Percentiles rank a stretch among this genome's conserved stretches.
These are phyloP conservation scores for Macroventuria anomochaeta DNA, from an alignment of 2,329 filamentous ascomycete genomes.

Conservation along the genomic window DNA sequence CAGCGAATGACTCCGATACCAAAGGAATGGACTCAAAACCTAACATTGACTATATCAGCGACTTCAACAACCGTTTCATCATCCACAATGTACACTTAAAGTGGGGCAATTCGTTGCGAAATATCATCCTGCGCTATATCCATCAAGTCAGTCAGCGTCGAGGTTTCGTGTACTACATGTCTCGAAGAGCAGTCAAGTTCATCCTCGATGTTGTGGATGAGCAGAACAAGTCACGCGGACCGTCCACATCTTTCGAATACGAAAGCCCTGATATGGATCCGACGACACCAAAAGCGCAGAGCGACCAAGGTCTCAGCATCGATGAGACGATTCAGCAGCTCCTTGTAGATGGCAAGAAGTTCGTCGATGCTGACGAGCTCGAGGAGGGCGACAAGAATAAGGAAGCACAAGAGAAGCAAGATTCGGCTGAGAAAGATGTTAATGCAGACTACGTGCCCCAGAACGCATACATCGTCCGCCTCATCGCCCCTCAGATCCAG, in stretches of 20 bases:
- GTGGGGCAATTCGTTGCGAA: slow-evolving; percentile 95
- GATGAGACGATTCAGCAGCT: slow-evolving; percentile 87
- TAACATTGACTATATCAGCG: slow-evolving; percentile 82
- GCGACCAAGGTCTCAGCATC: slow-evolving; percentile 69
- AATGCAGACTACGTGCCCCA: slow-evolving; percentile 87
- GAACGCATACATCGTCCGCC: slow-evolving; percentile 90
- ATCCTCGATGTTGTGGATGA: slow-evolving; percentile 98
- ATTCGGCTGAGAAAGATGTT: slow-evolving; percentile 63
- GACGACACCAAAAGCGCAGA: slow-evolving; percentile 46
- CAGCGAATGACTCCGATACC: slow-evolving; percentile 53
- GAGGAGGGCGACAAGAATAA: slow-evolving; percentile 29
- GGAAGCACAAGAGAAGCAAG: slow-evolving; percentile 23
- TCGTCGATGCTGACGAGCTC: slow-evolving; percentile 74
- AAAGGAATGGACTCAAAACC: slow-evolving; percentile 69
- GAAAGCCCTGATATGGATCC: slow-evolving; percentile 30
- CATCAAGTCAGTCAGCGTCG: slow-evolving; percentile 96
- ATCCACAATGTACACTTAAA: slow-evolving; percentile 97
- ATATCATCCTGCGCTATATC: slow-evolving; percentile 95
- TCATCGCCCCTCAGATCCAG: slow-evolving; percentile 97
- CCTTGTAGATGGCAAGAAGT: slow-evolving; percentile 81
- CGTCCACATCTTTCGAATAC: slow-evolving; percentile 34
- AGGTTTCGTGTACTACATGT: slow-evolving; percentile 98
- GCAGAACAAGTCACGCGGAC: slow-evolving; percentile 69
- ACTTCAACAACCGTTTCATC: slow-evolving; percentile 98
- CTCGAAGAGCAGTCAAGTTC: slow-evolving; percentile 93